phyloP scores from a whole-genome alignment of 2,329 filamentous ascomycete genomes.

The Microcyclosporella mali region DNA sequence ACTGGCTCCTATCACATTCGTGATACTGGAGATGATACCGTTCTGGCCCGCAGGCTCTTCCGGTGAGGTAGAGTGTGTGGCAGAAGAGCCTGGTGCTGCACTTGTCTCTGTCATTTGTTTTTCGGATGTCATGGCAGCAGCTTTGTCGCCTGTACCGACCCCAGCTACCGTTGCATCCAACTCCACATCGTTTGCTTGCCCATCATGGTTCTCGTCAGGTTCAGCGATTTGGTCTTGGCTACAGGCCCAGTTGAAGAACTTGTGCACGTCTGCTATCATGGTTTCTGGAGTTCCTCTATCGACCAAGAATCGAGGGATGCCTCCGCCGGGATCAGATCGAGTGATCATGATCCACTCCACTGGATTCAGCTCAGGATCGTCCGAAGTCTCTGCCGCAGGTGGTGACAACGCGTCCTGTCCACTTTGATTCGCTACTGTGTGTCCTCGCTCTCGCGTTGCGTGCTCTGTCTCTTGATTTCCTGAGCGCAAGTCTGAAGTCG shows the following conservation, averaged over 20 bases:
- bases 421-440: constrained; percentile 38
- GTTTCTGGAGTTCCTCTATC: constrained; percentile 78
- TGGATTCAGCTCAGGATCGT: constrained; percentile 54
- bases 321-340: constrained; percentile 79
- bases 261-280: constrained; percentile 70
- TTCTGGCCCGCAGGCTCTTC: constrained; percentile 11
- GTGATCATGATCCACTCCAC: constrained; percentile 94
- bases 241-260: constrained; percentile 74
- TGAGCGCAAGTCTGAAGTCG: constrained; percentile 27
- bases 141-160: not conserved
- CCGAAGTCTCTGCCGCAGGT: constrained; percentile 17
- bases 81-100: constrained; percentile 1
- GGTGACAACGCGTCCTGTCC: constrained; percentile 21
- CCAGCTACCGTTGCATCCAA: constrained; percentile 3
- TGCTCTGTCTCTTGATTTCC: constrained; percentile 3
- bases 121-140: not conserved
- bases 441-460: constrained; percentile 28
- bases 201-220: constrained; percentile 32
- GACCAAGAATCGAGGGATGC: constrained; percentile 84
- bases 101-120: not conserved
- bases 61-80: constrained; percentile 5
- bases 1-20: constrained; percentile 26
- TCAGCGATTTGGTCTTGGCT: constrained; percentile 40
- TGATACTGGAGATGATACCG: constrained; percentile 28
- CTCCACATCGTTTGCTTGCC: constrained; percentile 6